These are phyloP conservation scores for Rosa multiflora DNA, from an alignment of 306 rosid genomes.

Conservation along the genomic window DNA sequence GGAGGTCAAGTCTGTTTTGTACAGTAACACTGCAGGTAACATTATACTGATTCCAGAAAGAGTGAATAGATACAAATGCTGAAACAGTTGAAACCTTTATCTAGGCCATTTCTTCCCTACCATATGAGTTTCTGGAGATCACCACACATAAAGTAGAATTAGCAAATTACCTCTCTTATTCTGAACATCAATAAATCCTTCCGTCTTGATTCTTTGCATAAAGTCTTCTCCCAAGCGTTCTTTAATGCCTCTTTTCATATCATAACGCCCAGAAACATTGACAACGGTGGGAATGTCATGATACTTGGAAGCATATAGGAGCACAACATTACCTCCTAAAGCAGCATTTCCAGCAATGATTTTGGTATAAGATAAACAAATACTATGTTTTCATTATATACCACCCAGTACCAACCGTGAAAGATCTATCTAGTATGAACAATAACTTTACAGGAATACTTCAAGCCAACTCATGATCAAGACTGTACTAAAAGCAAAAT, in stretches of 20 bases:
- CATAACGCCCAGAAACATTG: constrained; percentile 79
- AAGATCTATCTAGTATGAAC: not conserved
- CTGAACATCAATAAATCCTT: constrained; percentile 65
- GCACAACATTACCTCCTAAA: constrained; percentile 73
- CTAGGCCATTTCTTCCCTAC: not conserved
- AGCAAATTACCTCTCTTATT: constrained; percentile 44
- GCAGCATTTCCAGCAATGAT: not conserved
- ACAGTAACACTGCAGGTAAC: not conserved
- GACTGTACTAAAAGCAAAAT: not conserved
- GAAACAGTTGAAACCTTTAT: not conserved
- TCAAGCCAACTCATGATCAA: not conserved
- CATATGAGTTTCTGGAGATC: not conserved
- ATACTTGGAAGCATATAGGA: constrained; percentile 69
- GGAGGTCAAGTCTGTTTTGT: not conserved
- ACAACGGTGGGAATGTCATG: constrained; percentile 53
- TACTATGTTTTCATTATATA: not conserved
- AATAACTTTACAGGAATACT: not conserved
- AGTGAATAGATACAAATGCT: not conserved
- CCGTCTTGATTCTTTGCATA: constrained; percentile 54
- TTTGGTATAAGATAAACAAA: not conserved
- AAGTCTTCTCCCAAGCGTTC: constrained; percentile 55
- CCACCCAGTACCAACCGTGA: not conserved
- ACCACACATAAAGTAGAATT: not conserved
- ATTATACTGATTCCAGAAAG: not conserved
- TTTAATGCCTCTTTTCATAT: constrained; percentile 50